Conservation (phyloP, 129 eudicot species). For the Dittrichia graveolens region DNA sequence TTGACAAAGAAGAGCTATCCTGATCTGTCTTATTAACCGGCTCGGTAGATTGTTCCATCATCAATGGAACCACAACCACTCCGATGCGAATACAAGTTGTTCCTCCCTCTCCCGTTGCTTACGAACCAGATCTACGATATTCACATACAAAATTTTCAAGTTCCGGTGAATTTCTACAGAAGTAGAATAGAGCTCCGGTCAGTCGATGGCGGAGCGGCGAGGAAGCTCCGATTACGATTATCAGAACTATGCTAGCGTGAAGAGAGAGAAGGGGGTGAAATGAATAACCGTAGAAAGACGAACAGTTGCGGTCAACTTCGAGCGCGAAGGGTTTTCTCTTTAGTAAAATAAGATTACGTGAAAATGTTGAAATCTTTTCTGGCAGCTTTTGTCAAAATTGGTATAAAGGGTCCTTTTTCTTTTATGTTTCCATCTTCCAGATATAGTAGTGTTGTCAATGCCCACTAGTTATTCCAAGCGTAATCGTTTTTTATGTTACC, state of each 20-base stretch:
- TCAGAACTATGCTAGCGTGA: constrained; percentile 1
- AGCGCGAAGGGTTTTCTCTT: constrained; percentile 30
- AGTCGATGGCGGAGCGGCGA: constrained; percentile 10
- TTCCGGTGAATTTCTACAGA: constrained; percentile 14
- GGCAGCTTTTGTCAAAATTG: background rate
- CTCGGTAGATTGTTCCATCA: constrained; percentile 35
- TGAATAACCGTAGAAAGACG: constrained; percentile 21
- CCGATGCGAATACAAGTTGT: constrained; percentile 1
- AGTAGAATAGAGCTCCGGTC: background rate
- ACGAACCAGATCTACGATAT: constrained; percentile 29
- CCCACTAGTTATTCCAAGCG: too few species aligned
- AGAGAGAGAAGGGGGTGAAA: constrained; percentile 12
- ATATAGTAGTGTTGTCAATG: too few species aligned
- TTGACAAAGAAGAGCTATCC: constrained; percentile 21
- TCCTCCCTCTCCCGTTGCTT: constrained; percentile 13
- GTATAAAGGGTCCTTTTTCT: too few species aligned
- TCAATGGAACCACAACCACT: constrained; percentile 24
- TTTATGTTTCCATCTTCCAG: too few species aligned
- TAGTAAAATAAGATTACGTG: background rate
- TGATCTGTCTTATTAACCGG: constrained; percentile 25
- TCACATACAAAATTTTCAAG: background rate
- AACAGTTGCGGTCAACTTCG: constrained; percentile 35
- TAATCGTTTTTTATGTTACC: too few species aligned
- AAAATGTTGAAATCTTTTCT: constrained; percentile 12
- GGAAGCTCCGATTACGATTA: constrained; percentile 5